A percentile compares a stretch with the other conserved stretches of the same genome.
These are phyloP conservation scores for Macroventuria anomochaeta DNA, from an alignment of 2,329 filamentous ascomycete species.

Conservation along the genomic window DNA sequence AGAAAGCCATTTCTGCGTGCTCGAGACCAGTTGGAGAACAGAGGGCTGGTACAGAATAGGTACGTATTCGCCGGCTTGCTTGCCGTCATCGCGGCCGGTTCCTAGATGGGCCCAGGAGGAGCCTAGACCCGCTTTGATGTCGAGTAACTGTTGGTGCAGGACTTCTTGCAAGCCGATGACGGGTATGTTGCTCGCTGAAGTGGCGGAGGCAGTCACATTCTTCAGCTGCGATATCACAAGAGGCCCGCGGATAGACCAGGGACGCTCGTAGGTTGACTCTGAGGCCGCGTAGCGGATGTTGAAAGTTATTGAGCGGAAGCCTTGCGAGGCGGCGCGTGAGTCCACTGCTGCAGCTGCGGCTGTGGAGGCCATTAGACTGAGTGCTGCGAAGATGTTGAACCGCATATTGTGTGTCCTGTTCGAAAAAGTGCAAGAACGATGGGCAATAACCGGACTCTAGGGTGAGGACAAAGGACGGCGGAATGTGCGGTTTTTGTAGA, in stretches of 20 bases:
- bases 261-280: conserved; percentile 61
- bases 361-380: not conserved
- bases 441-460: too few relatives aligned
- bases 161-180: conserved; percentile 74
- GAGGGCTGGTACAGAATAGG: conserved; percentile 74
- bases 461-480: too few relatives aligned
- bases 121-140: conserved; percentile 60
- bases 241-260: conserved; percentile 64
- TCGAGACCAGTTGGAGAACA: conserved; percentile 64
- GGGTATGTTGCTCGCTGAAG: conserved; percentile 53
- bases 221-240: conserved; percentile 57
- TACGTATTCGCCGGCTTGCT: conserved; percentile 73
- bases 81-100: conserved; percentile 69
- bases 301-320: conserved; percentile 59
- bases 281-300: conserved; percentile 68
- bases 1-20: conserved; percentile 75
- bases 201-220: conserved; percentile 60
- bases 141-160: conserved; percentile 64
- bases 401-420: too few relatives aligned
- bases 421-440: too few relatives aligned
- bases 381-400: not conserved
- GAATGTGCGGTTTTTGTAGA: not conserved
- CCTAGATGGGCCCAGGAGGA: conserved; percentile 65
- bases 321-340: conserved; percentile 2
- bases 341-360: not conserved